phyloP scores from a whole-genome alignment of 176 grass and related monocot species.

The Chloris gayana region DNA sequence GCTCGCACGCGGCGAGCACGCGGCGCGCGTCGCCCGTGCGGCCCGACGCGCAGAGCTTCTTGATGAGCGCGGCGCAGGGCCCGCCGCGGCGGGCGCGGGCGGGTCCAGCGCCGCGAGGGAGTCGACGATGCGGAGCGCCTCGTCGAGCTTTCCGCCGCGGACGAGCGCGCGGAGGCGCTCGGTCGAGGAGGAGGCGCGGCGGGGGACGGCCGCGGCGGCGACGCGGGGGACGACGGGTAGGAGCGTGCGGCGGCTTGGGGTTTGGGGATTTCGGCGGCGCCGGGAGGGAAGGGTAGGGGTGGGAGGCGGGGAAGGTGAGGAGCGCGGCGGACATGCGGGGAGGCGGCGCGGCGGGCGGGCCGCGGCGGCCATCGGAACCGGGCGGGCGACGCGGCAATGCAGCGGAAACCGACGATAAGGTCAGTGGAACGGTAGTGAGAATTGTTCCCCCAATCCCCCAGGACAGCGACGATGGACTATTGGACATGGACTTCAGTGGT shows the following conservation, averaged over 20 bases:
- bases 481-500: too few species aligned
- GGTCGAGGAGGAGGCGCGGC: conserved; percentile 3
- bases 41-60: conserved; percentile 51
- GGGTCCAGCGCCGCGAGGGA: conserved; percentile 14
- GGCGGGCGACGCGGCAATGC: neutral
- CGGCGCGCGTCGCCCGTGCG: conserved; percentile 46
- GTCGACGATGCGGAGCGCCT: conserved; percentile 35
- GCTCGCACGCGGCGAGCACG: conserved; percentile 28
- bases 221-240: conserved; percentile 21
- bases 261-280: neutral
- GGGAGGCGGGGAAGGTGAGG: conserved; percentile 33
- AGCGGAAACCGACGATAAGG: conserved; percentile 43
- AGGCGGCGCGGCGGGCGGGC: conserved; percentile 28
- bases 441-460: too few species aligned
- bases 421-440: neutral
- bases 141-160: conserved; percentile 29
- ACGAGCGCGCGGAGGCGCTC: conserved; percentile 45
- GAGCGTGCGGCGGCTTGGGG: conserved; percentile 1
- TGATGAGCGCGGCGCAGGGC: conserved; percentile 49
- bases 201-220: conserved; percentile 21
- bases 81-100: conserved; percentile 22
- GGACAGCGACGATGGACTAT: neutral
- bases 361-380: conserved; percentile 33
- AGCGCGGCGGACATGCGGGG: conserved; percentile 33
- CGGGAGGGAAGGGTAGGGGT: conserved; percentile 41